A percentile compares a stretch with the other conserved stretches of the same genome.
These are phyloP conservation scores for Umbilicus rupestris DNA, from an alignment of 164 flowering plant genomes.

Conservation along the genomic window DNA sequence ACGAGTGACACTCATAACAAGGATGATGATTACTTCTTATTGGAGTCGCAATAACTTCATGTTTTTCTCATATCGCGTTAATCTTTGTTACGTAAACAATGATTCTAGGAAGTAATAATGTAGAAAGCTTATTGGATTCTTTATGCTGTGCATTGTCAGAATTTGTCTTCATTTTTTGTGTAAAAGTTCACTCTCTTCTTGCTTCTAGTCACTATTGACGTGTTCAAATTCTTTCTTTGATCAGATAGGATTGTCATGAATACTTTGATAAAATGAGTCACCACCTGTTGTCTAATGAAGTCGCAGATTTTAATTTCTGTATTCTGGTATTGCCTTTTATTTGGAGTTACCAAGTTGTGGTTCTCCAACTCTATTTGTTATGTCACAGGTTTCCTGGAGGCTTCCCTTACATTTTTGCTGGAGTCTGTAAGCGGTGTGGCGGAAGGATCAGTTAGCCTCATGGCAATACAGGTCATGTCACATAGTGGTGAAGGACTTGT, in stretches of 20 bases:
- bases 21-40: background rate
- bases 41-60: background rate
- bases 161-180: too few species aligned
- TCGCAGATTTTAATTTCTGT: background rate
- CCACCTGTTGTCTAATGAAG: background rate
- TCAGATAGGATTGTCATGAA: too few species aligned
- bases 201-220: too few species aligned
- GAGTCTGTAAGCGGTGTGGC: slow-evolving; percentile 32
- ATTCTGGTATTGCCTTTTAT: background rate
- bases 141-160: background rate
- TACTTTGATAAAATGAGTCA: too few species aligned
- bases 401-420: slow-evolving; percentile 43
- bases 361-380: background rate
- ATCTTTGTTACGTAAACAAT: too few species aligned
- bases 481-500: slow-evolving; percentile 83
- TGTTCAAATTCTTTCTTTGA: too few species aligned
- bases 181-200: too few species aligned
- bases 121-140: background rate
- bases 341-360: background rate
- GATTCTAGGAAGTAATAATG: background rate
- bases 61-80: too few species aligned
- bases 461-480: slow-evolving; percentile 65
- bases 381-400: slow-evolving; percentile 74
- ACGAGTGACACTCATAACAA: too few species aligned
- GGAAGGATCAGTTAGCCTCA: slow-evolving; percentile 52